A percentile compares a stretch with the other conserved stretches of the same genome.
Evolutionary conservation across 2,329 filamentous ascomycete genomes (phyloP).

Genomic region (Cercospora sp.): DNA sequence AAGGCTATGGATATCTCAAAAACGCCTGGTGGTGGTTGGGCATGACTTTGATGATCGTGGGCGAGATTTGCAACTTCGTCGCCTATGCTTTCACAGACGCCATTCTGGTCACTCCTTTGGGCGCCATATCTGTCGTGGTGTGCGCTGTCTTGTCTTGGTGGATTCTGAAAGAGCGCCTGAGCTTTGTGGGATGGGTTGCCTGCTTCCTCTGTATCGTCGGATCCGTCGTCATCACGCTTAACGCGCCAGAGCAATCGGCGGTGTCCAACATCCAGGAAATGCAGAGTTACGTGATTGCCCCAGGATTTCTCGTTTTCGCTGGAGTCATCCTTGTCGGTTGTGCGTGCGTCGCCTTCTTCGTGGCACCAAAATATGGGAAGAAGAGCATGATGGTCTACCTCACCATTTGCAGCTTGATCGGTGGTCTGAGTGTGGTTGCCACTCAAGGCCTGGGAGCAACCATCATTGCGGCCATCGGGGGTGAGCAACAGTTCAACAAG

Average conservation of each 20-base stretch:
- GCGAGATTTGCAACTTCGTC: conserved; percentile 95
- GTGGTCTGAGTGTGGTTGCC: conserved; percentile 89
- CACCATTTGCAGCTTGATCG: conserved; percentile 91
- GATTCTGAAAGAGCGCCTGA: conserved; percentile 92
- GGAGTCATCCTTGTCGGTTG: conserved; percentile 79
- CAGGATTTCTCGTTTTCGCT: conserved; percentile 81
- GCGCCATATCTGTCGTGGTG: conserved; percentile 88
- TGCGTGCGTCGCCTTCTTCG: conserved; percentile 72
- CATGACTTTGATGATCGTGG: conserved; percentile 95
- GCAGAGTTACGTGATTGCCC: conserved; percentile 80
- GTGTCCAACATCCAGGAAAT: conserved; percentile 89
- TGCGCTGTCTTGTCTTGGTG: conserved; percentile 89
- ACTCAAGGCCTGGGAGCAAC: conserved; percentile 91
- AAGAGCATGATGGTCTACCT: conserved; percentile 98
- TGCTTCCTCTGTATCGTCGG: conserved; percentile 95
- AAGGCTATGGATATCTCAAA: conserved; percentile 96
- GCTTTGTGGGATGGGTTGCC: conserved; percentile 92
- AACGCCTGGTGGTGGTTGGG: conserved; percentile 93
- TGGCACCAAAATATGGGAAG: conserved; percentile 85
- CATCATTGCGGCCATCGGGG: conserved; percentile 81
- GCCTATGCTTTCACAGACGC: conserved; percentile 97
- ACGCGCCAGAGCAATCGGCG: conserved; percentile 82
- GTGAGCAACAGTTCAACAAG: conserved; percentile 87
- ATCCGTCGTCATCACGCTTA: conserved; percentile 90
- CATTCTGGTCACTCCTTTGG: conserved; percentile 89